Percentiles rank a stretch among this genome's conserved stretches.
Conservation (phyloP, 2,329 filamentous ascomycete genomes). For the Paramyrothecium sp. region DNA sequence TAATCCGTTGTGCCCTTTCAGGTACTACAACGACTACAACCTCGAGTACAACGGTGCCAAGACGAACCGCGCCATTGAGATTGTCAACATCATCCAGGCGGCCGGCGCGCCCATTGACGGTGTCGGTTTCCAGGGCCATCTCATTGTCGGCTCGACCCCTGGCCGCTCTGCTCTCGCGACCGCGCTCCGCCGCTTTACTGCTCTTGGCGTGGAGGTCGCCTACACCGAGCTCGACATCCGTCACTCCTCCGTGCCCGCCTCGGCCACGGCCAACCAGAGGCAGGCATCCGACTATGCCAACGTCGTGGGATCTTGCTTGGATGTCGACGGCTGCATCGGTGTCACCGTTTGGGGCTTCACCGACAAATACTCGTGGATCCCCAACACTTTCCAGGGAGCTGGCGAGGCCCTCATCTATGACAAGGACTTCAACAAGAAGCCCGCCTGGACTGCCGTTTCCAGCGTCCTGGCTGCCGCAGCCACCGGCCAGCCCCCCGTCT, state of each 20-base stretch:
- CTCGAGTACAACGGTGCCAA: conserved; percentile 53
- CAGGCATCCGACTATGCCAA: conserved; percentile 48
- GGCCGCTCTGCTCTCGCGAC: conserved; percentile 39
- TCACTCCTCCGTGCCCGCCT: conserved; percentile 43
- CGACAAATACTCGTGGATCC: conserved; percentile 38
- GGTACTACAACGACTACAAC: conserved; percentile 57
- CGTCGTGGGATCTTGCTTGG: conserved; percentile 35
- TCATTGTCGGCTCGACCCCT: conserved; percentile 54
- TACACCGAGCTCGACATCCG: conserved; percentile 63
- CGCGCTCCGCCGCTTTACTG: conserved; percentile 48
- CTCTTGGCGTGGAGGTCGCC: conserved; percentile 54
- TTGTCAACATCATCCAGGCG: conserved; percentile 43
- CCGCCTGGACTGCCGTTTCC: conserved; percentile 36
- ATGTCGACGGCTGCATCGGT: conserved; percentile 37
- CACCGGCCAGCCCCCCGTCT: conserved; percentile 6
- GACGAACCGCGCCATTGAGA: conserved; percentile 39
- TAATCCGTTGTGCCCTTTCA: neutral
- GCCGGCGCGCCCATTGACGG: conserved; percentile 59
- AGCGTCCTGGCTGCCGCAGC: conserved; percentile 28
- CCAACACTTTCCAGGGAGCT: conserved; percentile 33
- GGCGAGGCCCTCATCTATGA: conserved; percentile 40
- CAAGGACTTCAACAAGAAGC: conserved; percentile 34
- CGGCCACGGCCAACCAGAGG: conserved; percentile 32
- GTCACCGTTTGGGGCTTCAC: conserved; percentile 43
- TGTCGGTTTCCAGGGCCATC: conserved; percentile 61